Evolutionary conservation across 495 filamentous ascomycete genomes (phyloP).

Genomic region (Trichoderma erinaceum): DNA sequence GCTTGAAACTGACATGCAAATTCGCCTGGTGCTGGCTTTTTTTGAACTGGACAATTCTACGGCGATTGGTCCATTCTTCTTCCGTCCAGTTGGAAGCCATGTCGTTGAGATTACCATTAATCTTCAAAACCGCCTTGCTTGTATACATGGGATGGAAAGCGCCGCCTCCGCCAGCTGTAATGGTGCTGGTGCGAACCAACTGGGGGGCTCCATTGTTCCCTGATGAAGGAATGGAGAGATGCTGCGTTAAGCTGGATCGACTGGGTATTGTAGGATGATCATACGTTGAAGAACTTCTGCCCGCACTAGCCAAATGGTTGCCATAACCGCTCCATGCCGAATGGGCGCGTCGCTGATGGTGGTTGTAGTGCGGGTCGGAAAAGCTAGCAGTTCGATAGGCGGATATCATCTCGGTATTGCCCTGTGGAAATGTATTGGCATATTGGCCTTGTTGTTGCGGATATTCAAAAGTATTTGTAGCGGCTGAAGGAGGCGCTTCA

Average conservation of each 20-base stretch:
- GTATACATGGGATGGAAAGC: constrained; percentile 82
- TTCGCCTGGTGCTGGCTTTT: constrained; percentile 71
- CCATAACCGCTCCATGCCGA: constrained; percentile 43
- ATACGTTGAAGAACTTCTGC: constrained; percentile 21
- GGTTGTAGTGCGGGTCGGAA: constrained; percentile 38
- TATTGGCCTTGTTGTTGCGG: constrained; percentile 31
- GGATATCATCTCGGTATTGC: constrained; percentile 41
- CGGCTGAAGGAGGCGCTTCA: constrained; percentile 24
- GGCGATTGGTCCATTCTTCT: constrained; percentile 69
- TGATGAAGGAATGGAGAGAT: constrained; percentile 28
- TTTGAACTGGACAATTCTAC: constrained; percentile 80
- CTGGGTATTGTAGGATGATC: constrained; percentile 31
- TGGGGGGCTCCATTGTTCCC: constrained; percentile 46
- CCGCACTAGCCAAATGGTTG: constrained; percentile 27
- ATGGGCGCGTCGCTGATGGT: constrained; percentile 36
- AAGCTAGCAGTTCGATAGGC: constrained; percentile 40
- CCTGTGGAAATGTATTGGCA: constrained; percentile 34
- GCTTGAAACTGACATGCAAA: constrained; percentile 63
- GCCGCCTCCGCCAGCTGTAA: constrained; percentile 41
- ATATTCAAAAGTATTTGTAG: constrained; percentile 45
- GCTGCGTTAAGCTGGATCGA: constrained; percentile 33
- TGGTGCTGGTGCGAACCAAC: constrained; percentile 79
- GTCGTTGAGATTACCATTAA: constrained; percentile 72
- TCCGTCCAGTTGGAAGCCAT: constrained; percentile 76
- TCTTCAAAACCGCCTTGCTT: constrained; percentile 77